Percentiles rank a stretch among this genome's conserved stretches.
Conservation (phyloP, 768 basidiomycete species). For the Tricholomella constricta region DNA sequence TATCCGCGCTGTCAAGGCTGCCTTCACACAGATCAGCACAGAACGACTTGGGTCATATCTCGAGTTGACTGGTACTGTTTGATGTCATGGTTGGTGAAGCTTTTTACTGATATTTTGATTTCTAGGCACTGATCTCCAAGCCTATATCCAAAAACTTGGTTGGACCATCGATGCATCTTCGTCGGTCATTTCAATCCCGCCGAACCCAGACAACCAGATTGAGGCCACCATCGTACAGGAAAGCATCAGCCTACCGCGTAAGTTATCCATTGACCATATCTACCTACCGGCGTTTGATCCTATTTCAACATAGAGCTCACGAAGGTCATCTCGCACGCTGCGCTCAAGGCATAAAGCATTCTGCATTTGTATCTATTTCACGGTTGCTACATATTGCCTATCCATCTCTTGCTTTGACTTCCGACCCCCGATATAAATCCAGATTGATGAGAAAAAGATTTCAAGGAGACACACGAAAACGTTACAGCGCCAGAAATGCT, state of each 20-base stretch:
- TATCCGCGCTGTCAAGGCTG: conserved; percentile 73
- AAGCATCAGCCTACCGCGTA: conserved; percentile 78
- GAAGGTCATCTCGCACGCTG: conserved; percentile 75
- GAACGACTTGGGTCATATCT: conserved; percentile 73
- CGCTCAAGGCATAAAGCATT: conserved; percentile 47
- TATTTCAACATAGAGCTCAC: conserved; percentile 54
- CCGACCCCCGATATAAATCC: not conserved
- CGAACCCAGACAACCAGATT: conserved; percentile 88
- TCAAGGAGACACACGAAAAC: not conserved
- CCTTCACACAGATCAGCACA: conserved; percentile 73
- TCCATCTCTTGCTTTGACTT: not conserved
- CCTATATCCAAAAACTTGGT: conserved; percentile 63
- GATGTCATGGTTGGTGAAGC: not conserved
- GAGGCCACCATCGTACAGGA: conserved; percentile 85
- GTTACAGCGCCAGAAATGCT: conserved; percentile 48
- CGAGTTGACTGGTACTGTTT: conserved; percentile 56
- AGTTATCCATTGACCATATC: conserved; percentile 30
- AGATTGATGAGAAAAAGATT: not conserved
- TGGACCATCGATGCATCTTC: conserved; percentile 62
- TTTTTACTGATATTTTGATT: not conserved
- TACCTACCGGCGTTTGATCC: conserved; percentile 6
- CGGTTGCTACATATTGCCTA: not conserved
- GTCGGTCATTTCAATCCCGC: conserved; percentile 67
- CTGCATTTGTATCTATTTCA: conserved; percentile 2
- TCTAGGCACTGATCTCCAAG: conserved; percentile 57